These are phyloP conservation scores for Arabidopsis thaliana DNA, from an alignment of 345 rosid species.

Conservation along the genomic window DNA sequence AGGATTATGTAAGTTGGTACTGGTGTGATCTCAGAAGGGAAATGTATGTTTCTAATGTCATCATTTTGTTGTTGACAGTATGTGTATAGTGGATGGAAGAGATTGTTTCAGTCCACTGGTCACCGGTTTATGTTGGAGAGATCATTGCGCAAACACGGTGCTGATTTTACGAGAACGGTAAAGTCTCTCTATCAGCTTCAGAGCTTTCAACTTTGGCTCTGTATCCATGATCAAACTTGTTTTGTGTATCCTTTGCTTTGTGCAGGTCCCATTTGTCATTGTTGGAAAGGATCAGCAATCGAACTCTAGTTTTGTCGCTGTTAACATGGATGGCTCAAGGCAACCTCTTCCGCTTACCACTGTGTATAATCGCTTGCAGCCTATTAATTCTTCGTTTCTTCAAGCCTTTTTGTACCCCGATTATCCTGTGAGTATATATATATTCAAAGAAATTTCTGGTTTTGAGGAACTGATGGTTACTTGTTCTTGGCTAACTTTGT, in stretches of 20 bases:
- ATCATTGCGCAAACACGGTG: slow-evolving; percentile 71
- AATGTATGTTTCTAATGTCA: not conserved
- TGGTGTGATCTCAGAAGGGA: not conserved
- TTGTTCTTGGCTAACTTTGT: slow-evolving; percentile 24
- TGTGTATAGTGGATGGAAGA: slow-evolving; percentile 89
- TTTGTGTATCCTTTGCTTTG: slow-evolving; percentile 1
- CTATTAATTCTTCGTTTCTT: slow-evolving; percentile 77
- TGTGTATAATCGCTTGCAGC: slow-evolving; percentile 66
- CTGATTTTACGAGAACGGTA: slow-evolving; percentile 66
- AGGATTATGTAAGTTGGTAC: not conserved
- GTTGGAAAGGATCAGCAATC: slow-evolving; percentile 62
- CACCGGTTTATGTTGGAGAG: slow-evolving; percentile 66
- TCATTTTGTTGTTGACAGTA: slow-evolving; percentile 49
- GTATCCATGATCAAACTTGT: slow-evolving; percentile 5
- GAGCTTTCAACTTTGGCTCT: slow-evolving; percentile 15
- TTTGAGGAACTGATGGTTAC: not conserved
- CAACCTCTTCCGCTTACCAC: slow-evolving; percentile 86
- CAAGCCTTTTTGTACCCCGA: slow-evolving; percentile 68
- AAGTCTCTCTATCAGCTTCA: slow-evolving; percentile 27
- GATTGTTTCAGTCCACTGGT: slow-evolving; percentile 71
- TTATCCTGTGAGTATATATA: slow-evolving; percentile 40
- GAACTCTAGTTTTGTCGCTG: slow-evolving; percentile 55
- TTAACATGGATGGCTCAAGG: slow-evolving; percentile 75
- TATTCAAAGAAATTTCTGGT: not conserved
- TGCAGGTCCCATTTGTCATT: slow-evolving; percentile 88